phyloP scores from a whole-genome alignment of 2,329 filamentous ascomycete species.

The Aspergillus sp. region DNA sequence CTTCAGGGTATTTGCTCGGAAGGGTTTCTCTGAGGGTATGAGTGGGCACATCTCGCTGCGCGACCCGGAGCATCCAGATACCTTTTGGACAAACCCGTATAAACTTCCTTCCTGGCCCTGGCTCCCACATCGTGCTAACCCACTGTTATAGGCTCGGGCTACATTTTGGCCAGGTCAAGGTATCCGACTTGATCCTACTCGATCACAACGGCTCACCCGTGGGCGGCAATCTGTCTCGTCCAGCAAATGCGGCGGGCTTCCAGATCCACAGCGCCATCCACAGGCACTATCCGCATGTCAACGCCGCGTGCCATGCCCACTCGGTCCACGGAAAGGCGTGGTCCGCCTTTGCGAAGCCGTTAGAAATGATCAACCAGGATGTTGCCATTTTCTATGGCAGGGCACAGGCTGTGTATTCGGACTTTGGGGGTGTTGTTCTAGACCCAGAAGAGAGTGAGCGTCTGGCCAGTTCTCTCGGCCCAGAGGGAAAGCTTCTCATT shows the following conservation, averaged over 20 bases:
- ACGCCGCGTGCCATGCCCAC: slow-evolving; percentile 47
- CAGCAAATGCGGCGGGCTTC: slow-evolving; percentile 47
- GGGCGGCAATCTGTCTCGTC: slow-evolving; percentile 35
- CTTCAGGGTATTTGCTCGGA: slow-evolving; percentile 24
- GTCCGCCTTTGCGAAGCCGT: slow-evolving; percentile 40
- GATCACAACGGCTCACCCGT: slow-evolving; percentile 44
- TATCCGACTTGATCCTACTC: slow-evolving; percentile 45
- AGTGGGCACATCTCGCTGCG: slow-evolving; percentile 47
- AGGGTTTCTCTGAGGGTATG: slow-evolving; percentile 17
- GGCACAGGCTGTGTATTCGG: slow-evolving; percentile 23
- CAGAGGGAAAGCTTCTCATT: slow-evolving; percentile 58
- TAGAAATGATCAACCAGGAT: slow-evolving; percentile 46
- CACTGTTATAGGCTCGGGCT: slow-evolving; percentile 27
- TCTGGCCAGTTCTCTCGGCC: slow-evolving; percentile 62
- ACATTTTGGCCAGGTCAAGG: slow-evolving; percentile 45
- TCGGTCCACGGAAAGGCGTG: slow-evolving; percentile 46
- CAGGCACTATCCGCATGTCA: slow-evolving; percentile 55
- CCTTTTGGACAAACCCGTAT: slow-evolving; percentile 39
- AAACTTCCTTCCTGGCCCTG: not conserved
- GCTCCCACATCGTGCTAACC: not conserved
- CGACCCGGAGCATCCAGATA: slow-evolving; percentile 30
- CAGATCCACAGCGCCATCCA: slow-evolving; percentile 46
- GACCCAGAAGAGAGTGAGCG: slow-evolving; percentile 61
- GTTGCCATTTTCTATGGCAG: slow-evolving; percentile 61
- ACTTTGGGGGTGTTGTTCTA: slow-evolving; percentile 44